Evolutionary conservation across 805 yeast species (phyloP), one percentile per base, ranked within the genome.

Genomic region (Saccharomyces paradoxus): DNA sequence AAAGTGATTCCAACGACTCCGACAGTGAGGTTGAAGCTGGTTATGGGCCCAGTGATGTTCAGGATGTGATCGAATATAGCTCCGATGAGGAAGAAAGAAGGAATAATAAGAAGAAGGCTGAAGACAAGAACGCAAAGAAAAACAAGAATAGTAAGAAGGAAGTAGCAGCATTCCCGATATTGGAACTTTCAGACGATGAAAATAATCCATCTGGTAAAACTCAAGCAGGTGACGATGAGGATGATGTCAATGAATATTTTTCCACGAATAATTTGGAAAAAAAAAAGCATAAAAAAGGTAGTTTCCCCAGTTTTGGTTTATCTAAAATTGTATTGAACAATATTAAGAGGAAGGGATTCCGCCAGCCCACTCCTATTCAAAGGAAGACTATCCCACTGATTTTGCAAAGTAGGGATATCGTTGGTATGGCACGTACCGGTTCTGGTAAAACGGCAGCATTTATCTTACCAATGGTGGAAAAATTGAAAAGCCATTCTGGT

Each of bases 351-450:
- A 91, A 89, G 66, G 99, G 99, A 0, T 94, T 83, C 74, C 86
- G 82, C 60, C 94, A 87, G 60, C 99, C 99, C 13, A 94, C 99
- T 0, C 99, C 99, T 1, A 94, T 94, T 70, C 99, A 94, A 73
- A 79, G 99, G 60, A 94, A 92, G 68, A 86, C 99, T 2, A 88
- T 94, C 55, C 99, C 99, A 0, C 76, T 90, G 53, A 84, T 94
- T 56, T 75, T 94, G 74, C 89, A 87, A 49, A 86, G 83, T 53
- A 79, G 95, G 66, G 99, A 94, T 72, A 96, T 94, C 46, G 99
- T 94, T 14, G 99, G 97, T 67, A 94, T 94, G 99, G 99, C 99
- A 14, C 81, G 99, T 66, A 94, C 99, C 0, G 99, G 99, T 64
- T 88, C 96, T 27, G 99, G 99, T 77, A 94, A 94, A 68, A 94